phyloP scores from a whole-genome alignment of 768 basidiomycete species.

The Hydnum rufescens region DNA sequence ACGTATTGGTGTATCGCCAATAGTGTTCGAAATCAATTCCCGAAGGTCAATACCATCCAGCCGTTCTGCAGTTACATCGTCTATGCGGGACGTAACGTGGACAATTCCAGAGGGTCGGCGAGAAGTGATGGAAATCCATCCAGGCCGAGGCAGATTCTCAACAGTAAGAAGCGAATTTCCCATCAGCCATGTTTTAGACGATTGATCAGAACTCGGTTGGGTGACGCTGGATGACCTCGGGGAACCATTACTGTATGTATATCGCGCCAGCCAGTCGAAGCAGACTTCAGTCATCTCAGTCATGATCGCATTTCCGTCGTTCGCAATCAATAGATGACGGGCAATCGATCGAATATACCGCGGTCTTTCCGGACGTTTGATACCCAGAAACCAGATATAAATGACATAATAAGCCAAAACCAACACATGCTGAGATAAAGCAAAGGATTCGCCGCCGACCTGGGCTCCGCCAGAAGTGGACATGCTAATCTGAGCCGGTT shows the following conservation, averaged over 20 bases:
- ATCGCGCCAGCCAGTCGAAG: constrained; percentile 92
- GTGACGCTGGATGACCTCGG: constrained; percentile 67
- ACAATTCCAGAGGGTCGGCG: constrained; percentile 81
- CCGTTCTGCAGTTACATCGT: constrained; percentile 74
- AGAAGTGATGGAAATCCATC: constrained; percentile 77
- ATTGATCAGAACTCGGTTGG: constrained; percentile 10
- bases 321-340: constrained; percentile 66
- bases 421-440: constrained; percentile 78
- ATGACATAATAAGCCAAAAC: constrained; percentile 78
- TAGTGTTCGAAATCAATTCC: neutral
- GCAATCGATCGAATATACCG: constrained; percentile 72
- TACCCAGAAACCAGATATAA: constrained; percentile 84
- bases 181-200: constrained; percentile 60
- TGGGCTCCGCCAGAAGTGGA: constrained; percentile 10
- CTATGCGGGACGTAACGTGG: constrained; percentile 61
- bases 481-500: constrained; percentile 22
- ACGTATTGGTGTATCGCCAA: too few relatives aligned
- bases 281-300: constrained; percentile 91
- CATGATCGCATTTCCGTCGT: constrained; percentile 40
- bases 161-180: constrained; percentile 76
- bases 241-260: constrained; percentile 86
- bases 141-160: constrained; percentile 44
- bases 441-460: constrained; percentile 48
- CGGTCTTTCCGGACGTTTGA: constrained; percentile 64
- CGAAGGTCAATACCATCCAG: constrained; percentile 29